These are phyloP conservation scores for Ustilago cynodontis DNA, from an alignment of 1,284 basidiomycete species.

Conservation along the genomic window DNA sequence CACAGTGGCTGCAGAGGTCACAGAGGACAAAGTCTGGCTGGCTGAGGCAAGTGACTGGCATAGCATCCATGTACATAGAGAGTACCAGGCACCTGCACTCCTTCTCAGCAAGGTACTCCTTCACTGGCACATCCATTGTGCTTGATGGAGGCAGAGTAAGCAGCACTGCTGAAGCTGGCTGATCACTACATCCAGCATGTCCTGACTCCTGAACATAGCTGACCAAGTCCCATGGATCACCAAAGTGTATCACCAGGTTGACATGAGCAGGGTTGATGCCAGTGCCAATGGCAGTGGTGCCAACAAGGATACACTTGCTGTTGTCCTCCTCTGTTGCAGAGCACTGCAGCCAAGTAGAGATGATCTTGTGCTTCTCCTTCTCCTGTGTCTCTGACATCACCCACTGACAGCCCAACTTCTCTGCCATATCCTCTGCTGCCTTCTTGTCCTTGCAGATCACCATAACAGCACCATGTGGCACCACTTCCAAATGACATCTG, in stretches of 20 bases:
- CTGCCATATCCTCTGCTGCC: background rate
- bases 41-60: slow-evolving; percentile 7
- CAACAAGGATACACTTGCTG: slow-evolving; percentile 5
- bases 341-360: slow-evolving; percentile 3
- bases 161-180: slow-evolving; percentile 1
- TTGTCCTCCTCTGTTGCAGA: slow-evolving; percentile 1
- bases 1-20: background rate
- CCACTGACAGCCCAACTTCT: background rate
- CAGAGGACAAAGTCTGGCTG: slow-evolving; percentile 13
- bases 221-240: slow-evolving; percentile 11
- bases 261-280: slow-evolving; percentile 10
- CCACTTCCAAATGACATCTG: background rate
- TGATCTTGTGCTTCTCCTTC: slow-evolving; percentile 1
- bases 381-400: background rate
- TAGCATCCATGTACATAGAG: slow-evolving; percentile 5
- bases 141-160: background rate
- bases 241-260: slow-evolving; percentile 2
- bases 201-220: slow-evolving; percentile 14
- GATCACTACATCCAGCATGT: slow-evolving; percentile 4
- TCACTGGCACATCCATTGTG: background rate
- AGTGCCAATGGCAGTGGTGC: slow-evolving; percentile 14
- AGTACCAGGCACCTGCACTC: background rate
- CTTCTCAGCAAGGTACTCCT: background rate
- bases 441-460: background rate
- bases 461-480: background rate